Evolutionary conservation across 1,284 basidiomycete genomes (phyloP), one percentile per base, ranked within the genome.

Genomic region (Moesziomyces globuligerus): DNA sequence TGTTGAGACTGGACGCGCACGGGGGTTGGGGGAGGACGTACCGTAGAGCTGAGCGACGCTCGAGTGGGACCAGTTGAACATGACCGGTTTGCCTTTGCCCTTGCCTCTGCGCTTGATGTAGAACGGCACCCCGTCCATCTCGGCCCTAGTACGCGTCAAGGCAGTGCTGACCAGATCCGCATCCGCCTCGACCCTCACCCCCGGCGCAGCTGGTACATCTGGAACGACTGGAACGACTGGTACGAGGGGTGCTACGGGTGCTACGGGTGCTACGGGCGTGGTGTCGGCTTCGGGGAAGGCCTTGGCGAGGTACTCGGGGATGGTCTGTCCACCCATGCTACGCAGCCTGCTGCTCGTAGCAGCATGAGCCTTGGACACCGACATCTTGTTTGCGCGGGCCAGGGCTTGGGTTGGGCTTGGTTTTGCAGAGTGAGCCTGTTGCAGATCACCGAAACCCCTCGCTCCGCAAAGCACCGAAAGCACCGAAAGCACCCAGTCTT

Each of bases 51-150:
- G 68, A 28, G 49, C 51, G 18, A 71, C 57, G 24, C 34, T 44
- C 7, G 46, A 53, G 1, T 24, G 21, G 2, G 0, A 1, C 7
- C 0, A 0, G 25, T 71, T 50, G 21, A 28, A 61, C 44, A 52
- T 28, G 23, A 71, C 50, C 0, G 53, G 36, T 21, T 24, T 53
- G 13, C 57, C 57, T 41, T 58, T 65, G 7, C 57, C 61, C 25
- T 64, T 71, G 5, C 68, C 68, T 25, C 24, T 56, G 4, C 45
- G 10, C 39, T 71, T 71, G 39, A 49, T 39, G 54, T 71, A 71
- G 18, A 66, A 46, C 4, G 53, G 57, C n/a, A 42, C 45, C 4
- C 53, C 28, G 10, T 38, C 13, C n/a, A 8, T 17, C 18, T 24
- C 20, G n/a, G n/a, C n/a, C n/a, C n/a, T n/a, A n/a, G n/a, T n/a